Conservation (phyloP, 345 rosid genomes). For the Salix koriyanagi region DNA sequence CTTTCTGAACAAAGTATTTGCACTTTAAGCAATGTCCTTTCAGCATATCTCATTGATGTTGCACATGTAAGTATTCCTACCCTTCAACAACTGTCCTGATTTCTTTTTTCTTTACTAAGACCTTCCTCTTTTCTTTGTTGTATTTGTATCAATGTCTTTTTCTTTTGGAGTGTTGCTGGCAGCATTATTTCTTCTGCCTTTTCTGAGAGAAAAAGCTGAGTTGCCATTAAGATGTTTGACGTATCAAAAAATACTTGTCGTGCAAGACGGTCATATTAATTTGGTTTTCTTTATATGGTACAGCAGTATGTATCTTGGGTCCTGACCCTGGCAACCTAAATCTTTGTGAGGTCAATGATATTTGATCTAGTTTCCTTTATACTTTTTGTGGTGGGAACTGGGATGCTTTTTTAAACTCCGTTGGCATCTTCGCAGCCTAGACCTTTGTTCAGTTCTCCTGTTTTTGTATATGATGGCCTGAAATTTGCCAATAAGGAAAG, state of each 20-base stretch:
- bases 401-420: background rate
- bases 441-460: background rate
- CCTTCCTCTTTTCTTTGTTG: background rate
- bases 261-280: background rate
- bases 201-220: too few species aligned
- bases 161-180: background rate
- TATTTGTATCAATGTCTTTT: background rate
- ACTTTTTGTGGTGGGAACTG: background rate
- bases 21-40: slow-evolving; percentile 47
- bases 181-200: too few species aligned
- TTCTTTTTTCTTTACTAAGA: background rate
- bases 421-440: background rate
- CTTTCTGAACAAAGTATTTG: slow-evolving; percentile 56
- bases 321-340: background rate
- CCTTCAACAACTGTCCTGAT: background rate
- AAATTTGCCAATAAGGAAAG: background rate
- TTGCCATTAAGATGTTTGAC: background rate
- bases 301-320: background rate
- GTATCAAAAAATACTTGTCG: background rate
- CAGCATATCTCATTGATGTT: slow-evolving; percentile 53
- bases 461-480: background rate
- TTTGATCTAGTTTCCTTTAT: background rate
- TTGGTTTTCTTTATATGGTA: background rate
- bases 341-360: background rate
- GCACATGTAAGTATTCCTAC: slow-evolving; percentile 44